A percentile compares a stretch with the other conserved stretches of the same genome.
Evolutionary conservation across 1,284 basidiomycete genomes (phyloP).

Genomic region (Apiotrichum gamsii): DNA sequence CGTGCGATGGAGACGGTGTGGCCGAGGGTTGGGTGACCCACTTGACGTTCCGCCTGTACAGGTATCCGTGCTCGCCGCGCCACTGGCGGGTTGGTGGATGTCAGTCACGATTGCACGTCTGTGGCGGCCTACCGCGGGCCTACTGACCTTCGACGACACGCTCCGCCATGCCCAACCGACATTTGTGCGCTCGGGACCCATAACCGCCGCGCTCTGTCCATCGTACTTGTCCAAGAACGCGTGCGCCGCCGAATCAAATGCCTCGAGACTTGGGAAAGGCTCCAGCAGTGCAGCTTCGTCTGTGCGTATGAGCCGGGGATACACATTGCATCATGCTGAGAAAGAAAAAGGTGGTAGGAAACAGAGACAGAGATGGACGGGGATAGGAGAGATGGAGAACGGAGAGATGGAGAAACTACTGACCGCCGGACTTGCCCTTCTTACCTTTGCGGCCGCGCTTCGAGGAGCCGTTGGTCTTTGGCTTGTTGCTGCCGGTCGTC

Average conservation of each 20-base stretch:
- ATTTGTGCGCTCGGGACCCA: constrained; percentile 21
- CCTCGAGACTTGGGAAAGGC: constrained; percentile 8
- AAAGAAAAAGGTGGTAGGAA: background rate
- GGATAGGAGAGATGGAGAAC: too few species aligned
- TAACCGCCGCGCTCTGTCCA: background rate
- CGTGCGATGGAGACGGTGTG: background rate
- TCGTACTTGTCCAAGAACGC: constrained; percentile 12
- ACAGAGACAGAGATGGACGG: background rate
- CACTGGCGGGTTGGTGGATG: constrained; percentile 5
- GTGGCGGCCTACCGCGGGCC: background rate
- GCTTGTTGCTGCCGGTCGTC: background rate
- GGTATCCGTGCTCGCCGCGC: constrained; percentile 22
- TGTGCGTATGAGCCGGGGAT: background rate
- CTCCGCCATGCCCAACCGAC: constrained; percentile 26
- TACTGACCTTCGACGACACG: constrained; percentile 15
- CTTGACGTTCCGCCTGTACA: constrained; percentile 12
- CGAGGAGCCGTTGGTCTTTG: constrained; percentile 6
- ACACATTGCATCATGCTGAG: constrained; percentile 5
- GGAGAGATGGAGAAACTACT: constrained; percentile 1
- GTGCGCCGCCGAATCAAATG: constrained; percentile 5
- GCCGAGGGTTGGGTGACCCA: background rate
- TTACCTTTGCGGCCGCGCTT: constrained; percentile 8
- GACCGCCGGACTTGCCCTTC: constrained; percentile 12
- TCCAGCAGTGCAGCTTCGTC: background rate
- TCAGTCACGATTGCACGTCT: background rate